A percentile compares a stretch with the other conserved stretches of the same genome.
Evolutionary conservation across 1,139 yeast species (phyloP).

Genomic region (Taphrina confusa): DNA sequence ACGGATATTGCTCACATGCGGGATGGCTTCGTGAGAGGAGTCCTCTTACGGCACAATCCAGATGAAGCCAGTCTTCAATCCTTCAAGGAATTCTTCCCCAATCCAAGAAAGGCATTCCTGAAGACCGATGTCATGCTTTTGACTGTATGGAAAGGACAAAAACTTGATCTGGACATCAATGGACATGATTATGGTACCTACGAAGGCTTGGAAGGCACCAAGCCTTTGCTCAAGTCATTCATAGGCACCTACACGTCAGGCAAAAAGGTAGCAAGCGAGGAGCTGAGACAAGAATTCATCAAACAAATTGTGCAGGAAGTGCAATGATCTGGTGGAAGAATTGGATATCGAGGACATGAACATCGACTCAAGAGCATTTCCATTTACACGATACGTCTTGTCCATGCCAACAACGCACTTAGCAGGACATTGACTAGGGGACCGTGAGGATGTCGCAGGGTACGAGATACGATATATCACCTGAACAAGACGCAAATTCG

Average conservation of each 20-base stretch:
- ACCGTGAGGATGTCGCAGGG: no score
- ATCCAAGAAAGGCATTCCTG: constrained; percentile 19
- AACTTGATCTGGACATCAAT: constrained; percentile 9
- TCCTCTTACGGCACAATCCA: constrained; percentile 48
- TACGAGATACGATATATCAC: no score
- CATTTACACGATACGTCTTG: no score
- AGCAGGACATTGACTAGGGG: no score
- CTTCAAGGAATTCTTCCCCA: constrained; percentile 31
- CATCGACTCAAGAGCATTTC: no score
- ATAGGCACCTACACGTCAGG: constrained; percentile 24
- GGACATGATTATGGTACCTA: constrained; percentile 29
- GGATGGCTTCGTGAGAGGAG: constrained; percentile 83
- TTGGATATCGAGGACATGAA: no score
- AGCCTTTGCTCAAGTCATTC: constrained; percentile 10
- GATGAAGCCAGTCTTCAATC: constrained; percentile 16
- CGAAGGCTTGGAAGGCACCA: background rate
- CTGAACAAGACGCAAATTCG: no score
- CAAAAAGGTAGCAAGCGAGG: constrained; percentile 22
- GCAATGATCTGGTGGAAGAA: background rate
- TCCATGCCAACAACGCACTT: no score
- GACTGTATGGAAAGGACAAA: constrained; percentile 17
- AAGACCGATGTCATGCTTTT: constrained; percentile 20
- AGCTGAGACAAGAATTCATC: constrained; percentile 21
- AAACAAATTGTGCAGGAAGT: constrained; percentile 13
- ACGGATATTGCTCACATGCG: constrained; percentile 86